Evolutionary conservation across 345 rosid species (phyloP), one percentile per base, ranked within the genome.

Genomic region (Heritiera littoralis): DNA sequence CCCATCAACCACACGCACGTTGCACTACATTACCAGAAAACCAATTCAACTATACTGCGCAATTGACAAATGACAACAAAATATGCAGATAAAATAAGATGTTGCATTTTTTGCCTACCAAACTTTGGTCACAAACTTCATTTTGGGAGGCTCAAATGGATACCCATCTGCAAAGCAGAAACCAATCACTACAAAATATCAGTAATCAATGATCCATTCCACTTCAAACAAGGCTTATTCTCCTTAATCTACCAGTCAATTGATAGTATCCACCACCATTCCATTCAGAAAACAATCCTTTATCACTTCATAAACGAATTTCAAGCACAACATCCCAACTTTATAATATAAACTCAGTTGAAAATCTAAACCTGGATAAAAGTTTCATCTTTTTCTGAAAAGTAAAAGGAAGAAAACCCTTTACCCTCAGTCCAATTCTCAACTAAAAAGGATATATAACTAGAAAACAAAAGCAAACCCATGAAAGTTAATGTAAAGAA

Each of bases 101-200:
- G 75, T 79, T 38, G 67, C 72, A 72, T 41, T 20, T 61, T 54
- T 55, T 83, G 73, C 97, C 70, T 94, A 97, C 99, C 99, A 97
- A 81, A 97, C 99, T 93, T 93, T 94, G 60, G 99, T 97, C 41
- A 90, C 85, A 75, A 97, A 97, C 81, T 93, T 93, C 99, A 97
- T 94, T 89, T 92, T 97, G 35, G 99, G 99, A 79, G 99, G 99
- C 93, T 94, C 98, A 82, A 97, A 97, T 4, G 99, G 99, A 84
- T 97, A 97, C 54, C 96, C 98, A 88, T 97, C 99, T 97, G 94
- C 87, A 89, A 81, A 75, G 75, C n/a, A 80, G 78, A 86, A 71
- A 74, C 56, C 78, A 82, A 80, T 74, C 28, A 80, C 20, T 43
- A 55, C 9, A 18, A 46, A 81, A 18, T 46, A 45, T 30, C 71